Base-by-base conservation (phyloP, 2,329 filamentous ascomycete genomes). In the Sclerotinia minor region DNA sequence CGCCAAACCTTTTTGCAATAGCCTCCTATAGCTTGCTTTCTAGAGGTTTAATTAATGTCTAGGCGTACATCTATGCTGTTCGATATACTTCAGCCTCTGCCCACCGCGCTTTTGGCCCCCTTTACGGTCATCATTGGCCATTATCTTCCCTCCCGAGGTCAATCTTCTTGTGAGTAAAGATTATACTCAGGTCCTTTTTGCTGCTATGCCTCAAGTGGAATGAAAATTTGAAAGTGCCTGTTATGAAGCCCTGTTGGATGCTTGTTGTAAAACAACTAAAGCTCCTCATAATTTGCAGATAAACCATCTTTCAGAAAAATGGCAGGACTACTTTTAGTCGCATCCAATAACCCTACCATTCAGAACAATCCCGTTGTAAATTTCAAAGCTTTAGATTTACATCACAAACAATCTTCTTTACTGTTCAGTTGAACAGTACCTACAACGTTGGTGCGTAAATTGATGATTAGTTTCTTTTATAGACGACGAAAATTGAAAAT, bases 61-160 rank as follows among this genome's bases (percentile, higher is more conserved):
- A 60, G 57, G 24, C 57, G 21, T 13, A 32, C 32, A 2, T 45
- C 26, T 5, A 47, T 44, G 41, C 24, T 32, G 32, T 60, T 32
- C 8, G 47, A 32, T 29, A 26, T 60, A 45, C 41, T 17, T 13
- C 41, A 60, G 19, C 57, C 19, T 24, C 57, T 45, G 32, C 41
- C 44, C 17, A 32, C 4, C 54, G 54, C 54, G 54, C 54, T 60
- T 47, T 41, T 60, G 57, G 57, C 47, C 57, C 32, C 41, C 29
- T 47, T 47, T 17, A 3, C 11, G 41, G 57, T n/a, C 29, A 47
- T n/a, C 41, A 26, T 19, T 47, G 41, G 19, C 26, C 57, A n/a
- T 9, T 32, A n/a, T 60, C 57, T 60, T 19, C 57, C 57, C 57
- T 60, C 57, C 24, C n/a, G 54, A 41, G 54, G 54, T 17, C 54